These are phyloP conservation scores for Turritis glabra DNA, from an alignment of 345 rosid species.

Conservation along the genomic window DNA sequence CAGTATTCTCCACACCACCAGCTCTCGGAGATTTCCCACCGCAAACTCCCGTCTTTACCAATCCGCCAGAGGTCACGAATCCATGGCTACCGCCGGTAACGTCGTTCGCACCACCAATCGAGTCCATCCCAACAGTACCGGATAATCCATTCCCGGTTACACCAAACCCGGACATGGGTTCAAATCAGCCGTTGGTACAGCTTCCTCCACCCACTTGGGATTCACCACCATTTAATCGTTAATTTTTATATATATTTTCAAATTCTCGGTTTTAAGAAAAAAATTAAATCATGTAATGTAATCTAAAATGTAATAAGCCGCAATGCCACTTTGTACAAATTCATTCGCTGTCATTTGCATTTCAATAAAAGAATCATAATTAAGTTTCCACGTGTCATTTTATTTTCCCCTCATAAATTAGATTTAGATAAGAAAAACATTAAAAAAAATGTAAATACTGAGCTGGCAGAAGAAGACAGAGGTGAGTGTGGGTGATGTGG, in stretches of 20 bases:
- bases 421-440: background rate
- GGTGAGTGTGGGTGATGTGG: conserved; percentile 37
- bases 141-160: conserved; percentile 33
- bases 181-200: conserved; percentile 30
- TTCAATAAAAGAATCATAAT: background rate
- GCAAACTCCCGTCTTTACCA: conserved; percentile 27
- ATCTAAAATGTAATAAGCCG: conserved; percentile 20
- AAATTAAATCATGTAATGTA: conserved; percentile 10
- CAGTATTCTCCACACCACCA: conserved; percentile 38
- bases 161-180: conserved; percentile 37
- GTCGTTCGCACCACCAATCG: conserved; percentile 35
- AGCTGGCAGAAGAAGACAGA: conserved; percentile 15
- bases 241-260: background rate
- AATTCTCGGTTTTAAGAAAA: background rate
- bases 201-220: conserved; percentile 38
- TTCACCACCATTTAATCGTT: conserved; percentile 38
- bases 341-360: conserved; percentile 20
- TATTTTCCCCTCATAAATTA: background rate
- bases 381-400: conserved; percentile 26
- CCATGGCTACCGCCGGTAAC: conserved; percentile 31
- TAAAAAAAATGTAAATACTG: background rate
- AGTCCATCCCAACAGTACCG: conserved; percentile 26
- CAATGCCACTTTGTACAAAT: conserved; percentile 29
- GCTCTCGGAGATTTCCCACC: conserved; percentile 26
- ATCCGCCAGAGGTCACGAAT: conserved; percentile 32